Evolutionary conservation across 345 rosid species (phyloP).

Genomic region (Stellera chamaejasme): DNA sequence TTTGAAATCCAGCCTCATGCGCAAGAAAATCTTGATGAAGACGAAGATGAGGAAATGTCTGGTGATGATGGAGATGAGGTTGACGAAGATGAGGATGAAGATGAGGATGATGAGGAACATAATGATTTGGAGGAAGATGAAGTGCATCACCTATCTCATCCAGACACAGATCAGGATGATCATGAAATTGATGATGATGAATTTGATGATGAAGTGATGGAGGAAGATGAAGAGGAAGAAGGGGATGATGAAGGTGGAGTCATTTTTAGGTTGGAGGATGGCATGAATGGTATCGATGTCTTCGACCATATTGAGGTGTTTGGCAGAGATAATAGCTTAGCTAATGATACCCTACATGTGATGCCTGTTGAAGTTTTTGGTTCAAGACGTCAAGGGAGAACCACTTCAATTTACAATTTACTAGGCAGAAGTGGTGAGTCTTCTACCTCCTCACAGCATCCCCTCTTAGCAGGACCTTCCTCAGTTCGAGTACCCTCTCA

Average conservation of each 20-base stretch:
- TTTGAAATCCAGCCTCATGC: slow-evolving; percentile 75
- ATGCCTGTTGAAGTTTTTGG: slow-evolving; percentile 99
- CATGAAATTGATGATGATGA: slow-evolving; percentile 94
- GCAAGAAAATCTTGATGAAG: slow-evolving; percentile 79
- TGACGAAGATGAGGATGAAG: slow-evolving; percentile 70
- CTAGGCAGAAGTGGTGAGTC: slow-evolving; percentile 70
- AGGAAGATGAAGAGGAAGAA: slow-evolving; percentile 86
- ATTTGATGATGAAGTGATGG: slow-evolving; percentile 87
- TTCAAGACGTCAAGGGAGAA: slow-evolving; percentile 92
- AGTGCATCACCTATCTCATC: slow-evolving; percentile 82
- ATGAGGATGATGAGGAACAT: slow-evolving; percentile 58
- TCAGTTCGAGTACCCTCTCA: slow-evolving; percentile 29
- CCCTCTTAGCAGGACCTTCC: slow-evolving; percentile 69
- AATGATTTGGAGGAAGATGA: slow-evolving; percentile 79
- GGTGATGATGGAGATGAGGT: slow-evolving; percentile 72
- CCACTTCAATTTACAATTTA: slow-evolving; percentile 90
- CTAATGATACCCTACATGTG: slow-evolving; percentile 79
- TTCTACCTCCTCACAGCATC: slow-evolving; percentile 68
- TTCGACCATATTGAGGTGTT: slow-evolving; percentile 93
- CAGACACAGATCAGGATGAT: slow-evolving; percentile 92
- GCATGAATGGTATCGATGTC: slow-evolving; percentile 81
- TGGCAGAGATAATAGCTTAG: slow-evolving; percentile 75
- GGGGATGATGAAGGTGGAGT: slow-evolving; percentile 92
- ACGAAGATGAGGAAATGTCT: slow-evolving; percentile 83
- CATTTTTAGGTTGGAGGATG: slow-evolving; percentile 82